Evolutionary conservation across 2,329 filamentous ascomycete genomes (phyloP), one percentile per base, ranked within the genome.

Genomic region (Fusarium mangiferae): DNA sequence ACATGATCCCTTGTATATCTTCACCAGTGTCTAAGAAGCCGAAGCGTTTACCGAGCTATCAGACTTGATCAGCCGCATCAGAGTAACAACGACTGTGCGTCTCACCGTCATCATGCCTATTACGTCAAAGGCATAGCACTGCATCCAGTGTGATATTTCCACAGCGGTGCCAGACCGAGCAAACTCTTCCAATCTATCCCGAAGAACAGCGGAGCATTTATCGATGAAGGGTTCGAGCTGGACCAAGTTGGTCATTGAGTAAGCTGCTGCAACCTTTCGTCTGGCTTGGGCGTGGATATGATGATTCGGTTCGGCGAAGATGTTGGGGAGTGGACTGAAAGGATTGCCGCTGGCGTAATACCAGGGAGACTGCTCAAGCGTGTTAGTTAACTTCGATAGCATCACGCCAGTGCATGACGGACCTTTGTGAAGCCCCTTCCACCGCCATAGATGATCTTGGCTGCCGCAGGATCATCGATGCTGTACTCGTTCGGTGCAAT

Each of bases 1-100:
- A 44, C 52, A 56, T 44, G 18, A 57, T 57, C 0, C 55, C 55
- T 13, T 57, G 55, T 36, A 57, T 33, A 26, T 45, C 55, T 14
- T 46, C 5, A 14, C 55, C 39, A 0, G 10, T 10, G 3, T 57
- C 55, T 17, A 56, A 7, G 22, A 56, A 56, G 12, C 52, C 52
- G 15, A 56, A 44, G 6, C 26, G 22, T 3, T 44, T 44, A 0
- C 52, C 38, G 12, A 56, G 15, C 52, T 56, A 15, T 11, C 10
- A 14, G 3, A 18, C 2, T 42, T 6, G 24, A 26, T 14, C 1
- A 15, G 4, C 6, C 7, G 5, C 6, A 33, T 13, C 12, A 14
- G 12, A 5, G 13, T 20, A 4, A 2, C 6, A 18, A 4, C 7
- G 5, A 6, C 18, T 13, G 2, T 9, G 3, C 1, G 4, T 24